Evolutionary conservation across 2,329 filamentous ascomycete species (phyloP).

Genomic region (Sporothrix pallida): DNA sequence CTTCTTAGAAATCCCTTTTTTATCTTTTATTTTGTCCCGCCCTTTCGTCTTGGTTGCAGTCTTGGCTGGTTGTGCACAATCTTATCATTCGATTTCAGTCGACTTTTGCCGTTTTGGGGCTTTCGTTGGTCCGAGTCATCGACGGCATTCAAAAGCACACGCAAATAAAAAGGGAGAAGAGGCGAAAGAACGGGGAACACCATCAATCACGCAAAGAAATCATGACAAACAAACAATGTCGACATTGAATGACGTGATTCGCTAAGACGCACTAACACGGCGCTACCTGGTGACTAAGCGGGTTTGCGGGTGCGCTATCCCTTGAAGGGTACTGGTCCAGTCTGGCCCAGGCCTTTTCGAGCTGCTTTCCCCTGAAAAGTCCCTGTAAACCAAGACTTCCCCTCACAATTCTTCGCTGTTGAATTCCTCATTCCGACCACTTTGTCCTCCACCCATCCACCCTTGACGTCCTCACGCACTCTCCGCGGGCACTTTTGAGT

Average conservation of each 20-base stretch:
- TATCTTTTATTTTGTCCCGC: neutral
- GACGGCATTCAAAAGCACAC: too few relatives aligned
- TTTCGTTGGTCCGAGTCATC: neutral
- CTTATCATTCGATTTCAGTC: neutral
- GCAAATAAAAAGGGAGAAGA: too few relatives aligned
- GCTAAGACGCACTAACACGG: conserved; percentile 18
- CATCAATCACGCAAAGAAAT: too few relatives aligned
- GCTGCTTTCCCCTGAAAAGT: too few relatives aligned
- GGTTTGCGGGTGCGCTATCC: neutral
- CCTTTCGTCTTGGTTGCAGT: neutral
- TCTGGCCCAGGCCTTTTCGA: too few relatives aligned
- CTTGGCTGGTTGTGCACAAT: neutral
- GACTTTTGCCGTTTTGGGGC: conserved; percentile 4
- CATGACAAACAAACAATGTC: conserved; percentile 12
- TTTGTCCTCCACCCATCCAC: too few relatives aligned
- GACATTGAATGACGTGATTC: conserved; percentile 26
- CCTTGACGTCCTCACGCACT: neutral
- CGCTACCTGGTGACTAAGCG: conserved; percentile 18
- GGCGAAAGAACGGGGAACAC: too few relatives aligned
- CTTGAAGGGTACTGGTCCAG: neutral
- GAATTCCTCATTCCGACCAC: too few relatives aligned
- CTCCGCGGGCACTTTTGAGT: conserved; percentile 1
- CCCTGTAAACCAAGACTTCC: neutral
- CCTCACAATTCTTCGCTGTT: too few relatives aligned
- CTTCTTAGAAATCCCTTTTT: neutral